Conservation (phyloP, 495 filamentous ascomycete genomes). For the Aspergillus bertholletiae region DNA sequence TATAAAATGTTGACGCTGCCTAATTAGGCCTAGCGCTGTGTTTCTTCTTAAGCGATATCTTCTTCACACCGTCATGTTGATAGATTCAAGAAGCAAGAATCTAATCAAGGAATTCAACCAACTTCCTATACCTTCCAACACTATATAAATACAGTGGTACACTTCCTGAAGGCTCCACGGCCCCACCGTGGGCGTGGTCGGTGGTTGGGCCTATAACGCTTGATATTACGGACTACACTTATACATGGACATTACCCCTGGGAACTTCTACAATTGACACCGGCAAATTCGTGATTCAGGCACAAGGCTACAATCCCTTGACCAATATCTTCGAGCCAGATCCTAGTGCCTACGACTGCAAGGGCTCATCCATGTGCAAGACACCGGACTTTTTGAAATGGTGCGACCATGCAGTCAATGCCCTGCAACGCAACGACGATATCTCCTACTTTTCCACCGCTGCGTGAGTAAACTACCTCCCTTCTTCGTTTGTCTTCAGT, state of each 20-base stretch:
- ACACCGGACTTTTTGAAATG: conserved; percentile 9
- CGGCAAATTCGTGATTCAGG: conserved; percentile 10
- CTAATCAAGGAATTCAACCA: no score
- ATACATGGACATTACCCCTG: conserved; percentile 14
- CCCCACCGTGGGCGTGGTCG: conserved; percentile 8
- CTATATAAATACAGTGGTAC: conserved; percentile 14
- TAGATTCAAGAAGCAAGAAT: no score
- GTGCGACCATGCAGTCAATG: conserved; percentile 16
- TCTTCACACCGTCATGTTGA: no score
- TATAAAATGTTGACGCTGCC: no score
- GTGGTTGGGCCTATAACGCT: conserved; percentile 1
- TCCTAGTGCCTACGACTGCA: conserved; percentile 11
- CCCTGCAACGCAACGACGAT: conserved; percentile 6
- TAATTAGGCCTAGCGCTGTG: no score
- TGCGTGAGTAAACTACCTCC: not conserved
- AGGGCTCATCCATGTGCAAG: conserved; percentile 11
- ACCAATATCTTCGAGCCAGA: conserved; percentile 12
- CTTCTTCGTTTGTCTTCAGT: not conserved
- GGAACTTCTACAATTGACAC: conserved; percentile 9
- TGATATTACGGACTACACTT: conserved; percentile 6
- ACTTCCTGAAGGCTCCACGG: conserved; percentile 4
- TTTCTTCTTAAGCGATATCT: no score
- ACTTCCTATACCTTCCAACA: no score
- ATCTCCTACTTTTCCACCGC: not conserved
- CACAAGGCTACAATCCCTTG: conserved; percentile 13